Conservation (phyloP, 148 eudicot species). For the Diospyros lotus region DNA sequence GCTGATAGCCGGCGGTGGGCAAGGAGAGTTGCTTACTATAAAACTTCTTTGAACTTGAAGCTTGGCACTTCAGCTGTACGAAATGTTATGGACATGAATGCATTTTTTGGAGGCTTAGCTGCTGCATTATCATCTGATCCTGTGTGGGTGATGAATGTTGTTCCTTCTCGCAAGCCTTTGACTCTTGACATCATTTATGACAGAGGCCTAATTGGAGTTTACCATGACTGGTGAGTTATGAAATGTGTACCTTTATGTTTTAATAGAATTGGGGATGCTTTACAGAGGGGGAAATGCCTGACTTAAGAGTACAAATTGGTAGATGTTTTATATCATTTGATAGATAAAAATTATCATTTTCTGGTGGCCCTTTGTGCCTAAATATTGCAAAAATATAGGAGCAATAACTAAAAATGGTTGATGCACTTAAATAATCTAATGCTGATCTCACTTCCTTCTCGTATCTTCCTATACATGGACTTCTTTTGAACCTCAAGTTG, state of each 20-base stretch:
- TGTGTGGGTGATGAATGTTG: conserved; percentile 92
- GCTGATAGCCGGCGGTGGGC: conserved; percentile 73
- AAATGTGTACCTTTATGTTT: conserved; percentile 2
- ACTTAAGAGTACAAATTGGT: neutral
- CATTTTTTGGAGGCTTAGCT: conserved; percentile 86
- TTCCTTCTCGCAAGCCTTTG: conserved; percentile 64
- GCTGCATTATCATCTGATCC: conserved; percentile 70
- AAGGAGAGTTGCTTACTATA: conserved; percentile 65
- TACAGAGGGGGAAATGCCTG: neutral
- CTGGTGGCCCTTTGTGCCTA: neutral
- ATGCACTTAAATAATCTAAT: neutral
- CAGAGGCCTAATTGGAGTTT: conserved; percentile 80
- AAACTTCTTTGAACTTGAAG: conserved; percentile 51
- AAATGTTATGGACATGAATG: conserved; percentile 92
- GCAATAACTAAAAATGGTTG: neutral
- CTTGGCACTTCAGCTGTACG: conserved; percentile 68
- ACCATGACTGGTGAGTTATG: conserved; percentile 78
- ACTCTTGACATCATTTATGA: conserved; percentile 74
- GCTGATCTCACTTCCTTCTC: neutral
- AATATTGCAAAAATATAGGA: neutral
- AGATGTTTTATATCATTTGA: neutral
- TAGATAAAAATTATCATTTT: neutral
- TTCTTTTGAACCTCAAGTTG: neutral
- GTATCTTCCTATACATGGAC: neutral
- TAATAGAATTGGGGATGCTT: too few species aligned